Conservation (phyloP, 2,329 filamentous ascomycete species). For the Mycosphaerella sp. region DNA sequence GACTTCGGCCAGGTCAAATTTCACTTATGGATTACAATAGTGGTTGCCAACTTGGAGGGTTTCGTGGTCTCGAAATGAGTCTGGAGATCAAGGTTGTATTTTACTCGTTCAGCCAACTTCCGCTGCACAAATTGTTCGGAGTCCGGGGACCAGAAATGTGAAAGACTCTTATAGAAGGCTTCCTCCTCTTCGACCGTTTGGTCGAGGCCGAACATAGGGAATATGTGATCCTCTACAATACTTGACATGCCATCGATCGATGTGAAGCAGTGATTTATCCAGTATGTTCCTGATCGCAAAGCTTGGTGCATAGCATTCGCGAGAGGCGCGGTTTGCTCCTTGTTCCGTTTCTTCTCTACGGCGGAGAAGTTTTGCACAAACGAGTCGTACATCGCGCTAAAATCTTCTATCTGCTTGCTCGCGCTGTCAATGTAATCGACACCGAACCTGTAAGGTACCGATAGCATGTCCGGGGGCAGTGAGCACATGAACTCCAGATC, state of each 20-base stretch:
- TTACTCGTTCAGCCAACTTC: conserved; percentile 5
- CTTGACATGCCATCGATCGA: conserved; percentile 10
- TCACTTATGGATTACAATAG: neutral
- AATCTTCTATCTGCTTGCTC: conserved; percentile 10
- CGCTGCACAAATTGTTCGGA: neutral
- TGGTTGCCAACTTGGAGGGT: conserved; percentile 1
- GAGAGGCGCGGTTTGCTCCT: neutral
- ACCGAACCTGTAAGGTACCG: conserved; percentile 31
- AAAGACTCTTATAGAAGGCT: neutral
- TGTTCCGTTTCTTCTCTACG: conserved; percentile 7
- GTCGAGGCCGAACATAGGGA: conserved; percentile 5
- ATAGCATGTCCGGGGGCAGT: conserved; percentile 28
- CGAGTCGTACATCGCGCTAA: conserved; percentile 6
- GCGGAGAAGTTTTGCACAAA: conserved; percentile 7
- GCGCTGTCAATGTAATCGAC: neutral
- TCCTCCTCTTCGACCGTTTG: neutral
- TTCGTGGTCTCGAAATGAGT: neutral
- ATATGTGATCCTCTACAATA: conserved; percentile 12
- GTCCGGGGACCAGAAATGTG: conserved; percentile 1
- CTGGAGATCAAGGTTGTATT: conserved; percentile 2
- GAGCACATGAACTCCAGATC: conserved; percentile 35
- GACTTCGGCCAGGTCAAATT: no score
- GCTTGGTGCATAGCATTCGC: conserved; percentile 6
- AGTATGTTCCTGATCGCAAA: conserved; percentile 33
- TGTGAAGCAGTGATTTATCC: neutral